A percentile compares a stretch with the other conserved stretches of the same genome.
Conservation (phyloP, 2,329 filamentous ascomycete genomes). For the Anisogramma anomala region DNA sequence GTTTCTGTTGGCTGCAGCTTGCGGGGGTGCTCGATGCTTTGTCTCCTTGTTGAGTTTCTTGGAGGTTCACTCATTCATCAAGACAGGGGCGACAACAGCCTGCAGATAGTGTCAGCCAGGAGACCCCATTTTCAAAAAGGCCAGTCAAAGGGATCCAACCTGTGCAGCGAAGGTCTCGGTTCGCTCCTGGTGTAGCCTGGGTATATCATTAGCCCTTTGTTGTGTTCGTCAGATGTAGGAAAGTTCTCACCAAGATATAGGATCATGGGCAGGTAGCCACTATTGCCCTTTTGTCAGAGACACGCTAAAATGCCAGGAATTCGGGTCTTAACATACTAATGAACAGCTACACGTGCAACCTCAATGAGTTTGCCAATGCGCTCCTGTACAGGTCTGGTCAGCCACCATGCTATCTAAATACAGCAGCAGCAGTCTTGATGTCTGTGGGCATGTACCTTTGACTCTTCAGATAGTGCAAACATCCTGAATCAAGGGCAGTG, state of each 20-base stretch:
- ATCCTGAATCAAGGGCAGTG: constrained; percentile 27
- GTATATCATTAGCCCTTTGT: constrained; percentile 13
- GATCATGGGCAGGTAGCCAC: constrained; percentile 92
- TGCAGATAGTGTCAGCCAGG: constrained; percentile 11
- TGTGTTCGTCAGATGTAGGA: constrained; percentile 2
- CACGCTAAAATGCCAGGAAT: too few species aligned
- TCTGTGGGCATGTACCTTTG: constrained; percentile 54
- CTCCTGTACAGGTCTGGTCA: constrained; percentile 49
- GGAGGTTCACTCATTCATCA: constrained; percentile 27
- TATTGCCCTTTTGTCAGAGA: constrained; percentile 32
- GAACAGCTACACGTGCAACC: constrained; percentile 81
- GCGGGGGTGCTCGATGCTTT: too few species aligned
- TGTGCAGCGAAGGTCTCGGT: constrained; percentile 57
- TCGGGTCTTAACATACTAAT: constrained; percentile 88
- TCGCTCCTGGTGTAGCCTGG: constrained; percentile 88
- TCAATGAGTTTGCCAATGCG: constrained; percentile 96
- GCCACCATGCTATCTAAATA: not conserved
- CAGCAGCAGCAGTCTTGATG: not conserved
- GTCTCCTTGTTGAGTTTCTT: too few species aligned
- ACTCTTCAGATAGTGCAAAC: constrained; percentile 80
- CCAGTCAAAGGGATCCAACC: constrained; percentile 2
- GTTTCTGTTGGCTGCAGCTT: too few species aligned
- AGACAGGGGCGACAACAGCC: constrained; percentile 38
- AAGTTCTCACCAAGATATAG: constrained; percentile 68
- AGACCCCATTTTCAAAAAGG: not conserved